Percentiles rank a stretch among this genome's conserved stretches.
Conservation (phyloP, 129 eudicot species). For the Chrysanthemum lavandulifolium region DNA sequence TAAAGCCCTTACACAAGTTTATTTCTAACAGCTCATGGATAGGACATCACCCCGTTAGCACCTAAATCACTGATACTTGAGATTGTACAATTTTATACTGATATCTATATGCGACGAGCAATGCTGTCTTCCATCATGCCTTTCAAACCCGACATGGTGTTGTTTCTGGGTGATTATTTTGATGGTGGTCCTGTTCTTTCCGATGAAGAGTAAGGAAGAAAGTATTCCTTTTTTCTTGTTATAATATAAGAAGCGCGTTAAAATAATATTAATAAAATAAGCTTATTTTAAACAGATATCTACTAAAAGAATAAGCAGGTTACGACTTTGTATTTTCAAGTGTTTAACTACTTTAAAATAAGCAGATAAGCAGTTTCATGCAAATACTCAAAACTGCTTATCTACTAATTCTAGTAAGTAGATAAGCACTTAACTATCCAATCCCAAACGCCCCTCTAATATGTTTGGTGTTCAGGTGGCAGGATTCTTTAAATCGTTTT, state of each 20-base stretch:
- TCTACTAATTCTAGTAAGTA: no score
- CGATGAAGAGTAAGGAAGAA: conserved; percentile 77
- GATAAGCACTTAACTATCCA: neutral
- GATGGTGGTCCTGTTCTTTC: conserved; percentile 82
- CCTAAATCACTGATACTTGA: conserved; percentile 78
- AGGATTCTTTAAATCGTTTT: conserved; percentile 82
- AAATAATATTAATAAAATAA: neutral
- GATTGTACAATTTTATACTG: conserved; percentile 78
- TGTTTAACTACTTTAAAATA: no score
- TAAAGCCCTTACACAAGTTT: conserved; percentile 4
- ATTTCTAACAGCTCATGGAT: conserved; percentile 72
- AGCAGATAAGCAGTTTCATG: no score
- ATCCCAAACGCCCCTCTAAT: conserved; percentile 12
- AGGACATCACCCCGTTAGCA: conserved; percentile 69
- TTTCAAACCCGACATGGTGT: conserved; percentile 69
- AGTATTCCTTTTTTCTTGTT: neutral
- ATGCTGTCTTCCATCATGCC: conserved; percentile 70
- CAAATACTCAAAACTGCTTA: no score
- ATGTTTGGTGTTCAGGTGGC: conserved; percentile 61
- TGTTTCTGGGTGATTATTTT: conserved; percentile 94
- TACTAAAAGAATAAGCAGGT: no score
- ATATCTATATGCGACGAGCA: conserved; percentile 91
- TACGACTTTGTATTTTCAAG: no score
- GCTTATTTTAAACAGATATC: neutral
- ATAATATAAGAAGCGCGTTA: no score